A percentile compares a stretch with the other conserved stretches of the same genome.
These are phyloP conservation scores for Rhizopogon vulgaris DNA, from an alignment of 768 basidiomycete genomes.

Conservation along the genomic window DNA sequence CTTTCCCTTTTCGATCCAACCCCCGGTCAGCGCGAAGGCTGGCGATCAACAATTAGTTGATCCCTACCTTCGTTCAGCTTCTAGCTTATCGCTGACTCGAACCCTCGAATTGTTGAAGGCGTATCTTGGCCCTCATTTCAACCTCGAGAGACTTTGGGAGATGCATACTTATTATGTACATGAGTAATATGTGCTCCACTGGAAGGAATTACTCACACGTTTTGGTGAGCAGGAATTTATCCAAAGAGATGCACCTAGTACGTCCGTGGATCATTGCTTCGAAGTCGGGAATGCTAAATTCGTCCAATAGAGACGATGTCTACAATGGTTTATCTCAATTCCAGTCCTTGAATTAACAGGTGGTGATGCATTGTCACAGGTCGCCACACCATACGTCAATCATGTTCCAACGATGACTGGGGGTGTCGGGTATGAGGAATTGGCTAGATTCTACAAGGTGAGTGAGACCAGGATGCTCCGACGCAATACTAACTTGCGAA, in stretches of 20 bases:
- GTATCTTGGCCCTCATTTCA: constrained; percentile 36
- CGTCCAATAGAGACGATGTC: constrained; percentile 31
- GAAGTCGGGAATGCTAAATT: background rate
- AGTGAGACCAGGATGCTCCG: background rate
- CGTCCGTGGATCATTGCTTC: constrained; percentile 6
- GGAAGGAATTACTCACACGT: background rate
- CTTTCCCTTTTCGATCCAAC: constrained; percentile 28
- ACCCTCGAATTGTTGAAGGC: constrained; percentile 31
- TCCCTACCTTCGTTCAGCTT: constrained; percentile 31
- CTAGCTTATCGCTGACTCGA: constrained; percentile 30
- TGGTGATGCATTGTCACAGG: constrained; percentile 17
- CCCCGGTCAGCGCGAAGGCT: constrained; percentile 22
- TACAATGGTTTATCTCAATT: constrained; percentile 28
- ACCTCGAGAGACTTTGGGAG: constrained; percentile 42
- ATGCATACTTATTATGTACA: constrained; percentile 39
- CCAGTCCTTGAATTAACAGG: background rate
- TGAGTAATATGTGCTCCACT: background rate
- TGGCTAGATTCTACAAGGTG: constrained; percentile 42
- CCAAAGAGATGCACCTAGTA: constrained; percentile 34
- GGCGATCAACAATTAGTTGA: constrained; percentile 19
- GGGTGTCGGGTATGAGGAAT: constrained; percentile 35
- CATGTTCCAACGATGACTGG: constrained; percentile 42
- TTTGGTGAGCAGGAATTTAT: constrained; percentile 27
- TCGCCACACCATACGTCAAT: constrained; percentile 35
- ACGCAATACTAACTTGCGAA: background rate